Base-by-base conservation (phyloP, 116 monocot genomes). In the Trichopus zeylanicus region DNA sequence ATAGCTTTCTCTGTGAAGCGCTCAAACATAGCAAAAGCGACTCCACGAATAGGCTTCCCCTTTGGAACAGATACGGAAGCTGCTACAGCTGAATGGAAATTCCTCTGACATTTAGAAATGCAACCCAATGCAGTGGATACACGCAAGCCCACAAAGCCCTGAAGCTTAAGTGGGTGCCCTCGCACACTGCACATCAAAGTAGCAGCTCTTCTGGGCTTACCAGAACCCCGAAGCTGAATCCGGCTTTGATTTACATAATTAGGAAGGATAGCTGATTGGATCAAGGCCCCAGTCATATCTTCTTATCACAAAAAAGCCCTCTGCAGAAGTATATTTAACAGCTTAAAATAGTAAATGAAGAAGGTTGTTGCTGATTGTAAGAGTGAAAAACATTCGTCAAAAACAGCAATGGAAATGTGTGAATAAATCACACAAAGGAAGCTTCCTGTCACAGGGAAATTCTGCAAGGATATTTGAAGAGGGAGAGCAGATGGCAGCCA, bases 1-100 rank as follows among this genome's bases (percentile, higher is more conserved):
- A 93, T 93, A 53, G 93, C 93, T 64, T 93, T 93, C 75, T 93
- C 93, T 1, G 93, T 93, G 66, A 93, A 93, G 11, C 89, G 85
- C 59, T 93, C 93, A 71, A 93, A 93, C 93, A 93, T 93, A 35
- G 89, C 89, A 13, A 60, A 59, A 48, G 67, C 73, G 52, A 46
- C 79, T 55, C 82, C 78, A 10, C 85, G 59, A 51, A 55, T 52
- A 20, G 56, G 68, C 65, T 70, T 86, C 23, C 78, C 80, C 49
- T 62, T 56, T 61, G 86, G 70, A 8, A 62, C 72, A 48, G 73
- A 75, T 32, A 86, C 59, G 27, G 72, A 64, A 72, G 73, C 32
- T 48, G 75, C 67, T 29, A 86, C 77, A 27, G 68, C 34, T 54
- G 81, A 84, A 57, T 74, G 73, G 56, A 87, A 84, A 74, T 70